These are phyloP conservation scores for Saccharomycopsis oosterbeekiorum DNA, from an alignment of 805 yeast genomes.

Conservation along the genomic window DNA sequence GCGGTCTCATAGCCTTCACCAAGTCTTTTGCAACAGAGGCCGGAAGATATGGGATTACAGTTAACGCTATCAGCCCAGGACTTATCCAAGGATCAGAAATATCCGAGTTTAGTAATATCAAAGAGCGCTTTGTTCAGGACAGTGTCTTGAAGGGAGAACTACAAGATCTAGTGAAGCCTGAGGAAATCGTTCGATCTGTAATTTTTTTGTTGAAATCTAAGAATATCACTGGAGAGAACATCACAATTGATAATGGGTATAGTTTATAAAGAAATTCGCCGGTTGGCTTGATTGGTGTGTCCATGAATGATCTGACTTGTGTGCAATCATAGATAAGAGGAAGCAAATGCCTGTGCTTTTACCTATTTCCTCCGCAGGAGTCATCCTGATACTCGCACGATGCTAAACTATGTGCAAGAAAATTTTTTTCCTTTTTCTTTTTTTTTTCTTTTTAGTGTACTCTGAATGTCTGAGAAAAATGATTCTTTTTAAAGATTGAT, in stretches of 20 bases:
- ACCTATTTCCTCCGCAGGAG: neutral
- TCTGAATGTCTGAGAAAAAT: neutral
- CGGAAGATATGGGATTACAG: conserved; percentile 41
- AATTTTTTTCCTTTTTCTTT: neutral
- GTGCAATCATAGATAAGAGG: no score
- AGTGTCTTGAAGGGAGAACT: neutral
- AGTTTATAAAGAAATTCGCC: neutral
- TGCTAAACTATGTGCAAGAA: neutral
- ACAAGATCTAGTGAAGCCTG: conserved; percentile 12
- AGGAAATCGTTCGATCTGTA: conserved; percentile 22
- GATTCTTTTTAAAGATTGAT: neutral
- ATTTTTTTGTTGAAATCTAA: conserved; percentile 20
- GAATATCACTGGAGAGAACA: conserved; percentile 25
- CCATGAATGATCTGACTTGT: no score
- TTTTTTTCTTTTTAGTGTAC: neutral
- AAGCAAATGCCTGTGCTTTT: neutral
- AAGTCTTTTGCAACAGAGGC: conserved; percentile 51
- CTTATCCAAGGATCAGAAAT: conserved; percentile 58
- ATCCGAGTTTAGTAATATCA: conserved; percentile 24
- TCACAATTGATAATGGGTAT: conserved; percentile 26
- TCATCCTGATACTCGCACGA: neutral
- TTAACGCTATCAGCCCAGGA: conserved; percentile 63
- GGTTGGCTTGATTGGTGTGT: no score
- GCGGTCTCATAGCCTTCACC: conserved; percentile 58
- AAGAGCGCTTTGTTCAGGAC: neutral